phyloP scores from a whole-genome alignment of 2,329 filamentous ascomycete genomes.

The Thermoascus crustaceus region DNA sequence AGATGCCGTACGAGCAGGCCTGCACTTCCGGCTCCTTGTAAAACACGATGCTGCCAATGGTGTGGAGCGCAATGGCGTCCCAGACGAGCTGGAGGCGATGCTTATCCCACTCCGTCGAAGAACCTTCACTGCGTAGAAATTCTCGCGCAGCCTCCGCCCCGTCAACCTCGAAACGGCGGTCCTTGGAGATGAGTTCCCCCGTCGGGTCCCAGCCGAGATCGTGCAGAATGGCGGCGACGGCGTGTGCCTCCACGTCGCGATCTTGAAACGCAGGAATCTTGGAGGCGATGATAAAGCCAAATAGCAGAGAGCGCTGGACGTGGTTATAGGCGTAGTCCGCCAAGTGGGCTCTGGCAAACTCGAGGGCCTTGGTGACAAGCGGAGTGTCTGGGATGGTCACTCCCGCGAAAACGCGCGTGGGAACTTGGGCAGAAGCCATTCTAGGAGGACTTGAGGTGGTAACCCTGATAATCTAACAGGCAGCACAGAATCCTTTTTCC shows the following conservation, averaged over 20 bases:
- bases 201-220: constrained; percentile 32
- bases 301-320: constrained; percentile 29
- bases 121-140: constrained; percentile 24
- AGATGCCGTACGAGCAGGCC: constrained; percentile 25
- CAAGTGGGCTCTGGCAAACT: constrained; percentile 11
- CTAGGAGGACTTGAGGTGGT: too few species aligned
- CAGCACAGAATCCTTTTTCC: too few species aligned
- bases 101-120: constrained; percentile 29
- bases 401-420: constrained; percentile 12
- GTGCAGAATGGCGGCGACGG: constrained; percentile 13
- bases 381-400: constrained; percentile 16
- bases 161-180: constrained; percentile 46
- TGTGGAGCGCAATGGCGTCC: constrained; percentile 44
- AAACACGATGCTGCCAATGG: constrained; percentile 26
- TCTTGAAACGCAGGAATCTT: constrained; percentile 16
- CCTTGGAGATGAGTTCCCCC: constrained; percentile 28
- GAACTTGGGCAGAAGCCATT: constrained; percentile 10
- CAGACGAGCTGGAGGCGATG: constrained; percentile 40
- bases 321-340: constrained; percentile 14
- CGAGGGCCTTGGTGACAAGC: constrained; percentile 13
- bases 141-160: constrained; percentile 38
- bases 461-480: too few species aligned
- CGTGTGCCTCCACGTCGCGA: constrained; percentile 7
- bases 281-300: constrained; percentile 27
- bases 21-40: constrained; percentile 40